A percentile compares a stretch with the other conserved stretches of the same genome.
These are phyloP conservation scores for Ophiostoma australiae DNA, from an alignment of 2,329 filamentous ascomycete species.

Conservation along the genomic window DNA sequence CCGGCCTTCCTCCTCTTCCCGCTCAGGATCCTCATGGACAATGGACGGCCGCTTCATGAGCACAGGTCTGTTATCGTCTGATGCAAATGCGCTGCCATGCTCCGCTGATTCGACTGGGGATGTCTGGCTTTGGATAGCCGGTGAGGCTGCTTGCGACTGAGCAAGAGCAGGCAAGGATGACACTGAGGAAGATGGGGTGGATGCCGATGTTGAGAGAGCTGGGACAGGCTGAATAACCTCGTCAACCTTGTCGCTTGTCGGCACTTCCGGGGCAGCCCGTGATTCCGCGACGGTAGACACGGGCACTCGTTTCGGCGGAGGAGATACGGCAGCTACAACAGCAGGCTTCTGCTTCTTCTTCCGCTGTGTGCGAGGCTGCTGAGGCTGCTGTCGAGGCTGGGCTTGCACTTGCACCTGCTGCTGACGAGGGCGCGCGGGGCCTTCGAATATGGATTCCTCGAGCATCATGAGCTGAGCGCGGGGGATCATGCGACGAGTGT, in stretches of 20 bases:
- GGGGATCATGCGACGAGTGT: conserved; percentile 59
- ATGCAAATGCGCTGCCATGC: not conserved
- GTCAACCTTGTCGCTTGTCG: not conserved
- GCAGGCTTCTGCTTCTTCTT: conserved; percentile 35
- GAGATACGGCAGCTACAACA: not conserved
- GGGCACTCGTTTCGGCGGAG: not conserved
- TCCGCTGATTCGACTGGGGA: not conserved
- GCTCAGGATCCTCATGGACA: conserved; percentile 40
- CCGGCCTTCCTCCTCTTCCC: conserved; percentile 29
- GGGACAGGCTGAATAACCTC: conserved; percentile 19
- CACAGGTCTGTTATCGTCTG: conserved; percentile 15
- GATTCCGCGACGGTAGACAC: not conserved
- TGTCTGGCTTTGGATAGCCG: not conserved
- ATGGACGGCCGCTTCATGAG: conserved; percentile 34
- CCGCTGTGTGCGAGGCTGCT: conserved; percentile 30
- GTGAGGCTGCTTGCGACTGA: not conserved
- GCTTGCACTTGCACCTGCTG: conserved; percentile 25
- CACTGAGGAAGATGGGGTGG: conserved; percentile 22
- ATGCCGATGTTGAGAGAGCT: conserved; percentile 21
- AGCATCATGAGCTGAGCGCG: conserved; percentile 41
- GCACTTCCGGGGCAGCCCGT: not conserved
- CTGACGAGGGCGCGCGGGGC: conserved; percentile 37
- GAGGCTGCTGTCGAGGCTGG: not conserved
- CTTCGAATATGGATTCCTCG: conserved; percentile 40
- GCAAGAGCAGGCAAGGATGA: conserved; percentile 20